phyloP scores from a whole-genome alignment of 1,139 yeast species.

The Yamadazyma aaseri region DNA sequence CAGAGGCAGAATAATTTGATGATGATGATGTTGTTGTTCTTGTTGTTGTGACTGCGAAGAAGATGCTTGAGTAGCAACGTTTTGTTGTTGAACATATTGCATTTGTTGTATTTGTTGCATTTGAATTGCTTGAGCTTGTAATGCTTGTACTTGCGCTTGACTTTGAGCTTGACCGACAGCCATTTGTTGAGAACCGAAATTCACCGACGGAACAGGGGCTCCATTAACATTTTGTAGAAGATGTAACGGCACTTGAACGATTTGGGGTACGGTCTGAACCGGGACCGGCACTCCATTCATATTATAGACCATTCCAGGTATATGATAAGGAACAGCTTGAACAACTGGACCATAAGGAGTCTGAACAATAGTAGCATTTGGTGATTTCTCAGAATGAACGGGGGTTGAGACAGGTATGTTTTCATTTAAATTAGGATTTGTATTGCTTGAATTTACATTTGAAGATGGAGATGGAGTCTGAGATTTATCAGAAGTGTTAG shows the following conservation, averaged over 20 bases:
- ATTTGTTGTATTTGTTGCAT: slow-evolving; percentile 4
- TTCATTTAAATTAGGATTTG: not conserved
- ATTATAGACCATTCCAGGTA: slow-evolving; percentile 16
- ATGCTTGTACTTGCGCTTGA: slow-evolving; percentile 4
- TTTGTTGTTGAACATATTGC: slow-evolving; percentile 9
- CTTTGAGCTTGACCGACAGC: slow-evolving; percentile 11
- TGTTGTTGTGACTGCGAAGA: slow-evolving; percentile 8
- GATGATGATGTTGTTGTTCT: slow-evolving; percentile 6
- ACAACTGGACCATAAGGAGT: slow-evolving; percentile 40
- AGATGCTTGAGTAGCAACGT: slow-evolving; percentile 7
- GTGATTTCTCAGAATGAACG: slow-evolving; percentile 20
- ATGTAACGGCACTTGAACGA: slow-evolving; percentile 19
- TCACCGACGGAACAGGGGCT: slow-evolving; percentile 7
- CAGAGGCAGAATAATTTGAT: slow-evolving; percentile 5
- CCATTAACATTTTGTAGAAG: slow-evolving; percentile 12
- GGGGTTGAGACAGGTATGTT: slow-evolving; percentile 8
- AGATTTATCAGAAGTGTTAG: not conserved
- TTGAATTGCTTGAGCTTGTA: slow-evolving; percentile 8
- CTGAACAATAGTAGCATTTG: slow-evolving; percentile 19
- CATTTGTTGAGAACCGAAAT: slow-evolving; percentile 13
- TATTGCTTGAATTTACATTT: slow-evolving; percentile 1
- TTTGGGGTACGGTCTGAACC: slow-evolving; percentile 18
- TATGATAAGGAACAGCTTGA: slow-evolving; percentile 29
- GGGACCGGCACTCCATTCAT: slow-evolving; percentile 19
- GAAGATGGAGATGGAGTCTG: slow-evolving; percentile 2